These are phyloP conservation scores for Cicer cuneatum DNA, from an alignment of 306 rosid genomes.

Conservation along the genomic window DNA sequence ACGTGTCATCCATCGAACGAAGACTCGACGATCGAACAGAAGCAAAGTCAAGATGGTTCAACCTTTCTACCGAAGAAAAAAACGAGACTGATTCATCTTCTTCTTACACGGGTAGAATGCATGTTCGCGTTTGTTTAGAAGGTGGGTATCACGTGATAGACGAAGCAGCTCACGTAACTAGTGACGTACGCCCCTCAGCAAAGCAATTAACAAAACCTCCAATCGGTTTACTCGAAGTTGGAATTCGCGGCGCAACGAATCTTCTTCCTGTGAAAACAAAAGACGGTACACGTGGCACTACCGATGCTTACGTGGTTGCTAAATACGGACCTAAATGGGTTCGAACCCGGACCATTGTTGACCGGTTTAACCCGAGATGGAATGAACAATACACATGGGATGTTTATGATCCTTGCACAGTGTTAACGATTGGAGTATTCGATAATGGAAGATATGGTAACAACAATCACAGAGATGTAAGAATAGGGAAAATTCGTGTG, in stretches of 20 bases:
- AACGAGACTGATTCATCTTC: constrained; percentile 30
- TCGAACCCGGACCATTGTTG: constrained; percentile 77
- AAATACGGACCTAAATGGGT: constrained; percentile 92
- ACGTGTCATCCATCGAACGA: constrained; percentile 69
- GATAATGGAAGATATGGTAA: constrained; percentile 79
- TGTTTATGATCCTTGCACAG: constrained; percentile 83
- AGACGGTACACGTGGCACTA: constrained; percentile 74
- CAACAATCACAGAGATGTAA: constrained; percentile 52
- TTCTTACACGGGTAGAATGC: constrained; percentile 70
- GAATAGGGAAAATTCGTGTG: constrained; percentile 73
- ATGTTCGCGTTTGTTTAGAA: constrained; percentile 73
- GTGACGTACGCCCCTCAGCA: constrained; percentile 75
- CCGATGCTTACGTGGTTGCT: constrained; percentile 79
- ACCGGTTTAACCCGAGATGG: constrained; percentile 86
- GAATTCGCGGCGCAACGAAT: constrained; percentile 79
- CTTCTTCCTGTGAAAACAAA: constrained; percentile 76
- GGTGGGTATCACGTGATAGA: constrained; percentile 95
- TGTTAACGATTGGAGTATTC: constrained; percentile 75
- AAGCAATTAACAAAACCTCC: constrained; percentile 71
- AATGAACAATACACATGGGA: constrained; percentile 95
- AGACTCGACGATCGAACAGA: constrained; percentile 62
- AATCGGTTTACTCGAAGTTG: constrained; percentile 79
- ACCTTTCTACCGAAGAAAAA: constrained; percentile 58
- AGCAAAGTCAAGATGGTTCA: constrained; percentile 82
- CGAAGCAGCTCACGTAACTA: constrained; percentile 86